phyloP scores from a whole-genome alignment of 352 stramenopile species.

The Globisporangium yorkense region DNA sequence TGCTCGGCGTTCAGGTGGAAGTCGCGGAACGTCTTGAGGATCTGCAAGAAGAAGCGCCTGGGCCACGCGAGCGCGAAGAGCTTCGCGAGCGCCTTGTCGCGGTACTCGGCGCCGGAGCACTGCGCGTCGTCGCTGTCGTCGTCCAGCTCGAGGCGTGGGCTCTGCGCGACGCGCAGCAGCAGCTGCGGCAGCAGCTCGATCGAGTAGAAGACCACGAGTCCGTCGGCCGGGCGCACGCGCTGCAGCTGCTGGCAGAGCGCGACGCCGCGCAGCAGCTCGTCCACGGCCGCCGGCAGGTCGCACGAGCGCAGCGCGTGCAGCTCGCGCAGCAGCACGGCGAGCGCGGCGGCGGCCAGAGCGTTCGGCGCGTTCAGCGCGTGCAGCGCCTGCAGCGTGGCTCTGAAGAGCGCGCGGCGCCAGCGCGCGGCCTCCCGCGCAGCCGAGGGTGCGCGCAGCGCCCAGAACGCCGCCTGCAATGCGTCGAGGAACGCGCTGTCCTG shows the following conservation, averaged over 20 bases:
- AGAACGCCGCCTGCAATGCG: conserved; percentile 32
- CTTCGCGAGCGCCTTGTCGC: conserved; percentile 22
- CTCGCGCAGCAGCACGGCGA: conserved; percentile 24
- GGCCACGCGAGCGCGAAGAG: conserved; percentile 31
- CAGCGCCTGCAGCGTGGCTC: conserved; percentile 19
- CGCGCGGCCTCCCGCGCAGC: conserved; percentile 16
- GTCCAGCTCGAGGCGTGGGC: conserved; percentile 17
- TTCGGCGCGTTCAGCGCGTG: conserved; percentile 22
- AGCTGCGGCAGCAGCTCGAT: conserved; percentile 42
- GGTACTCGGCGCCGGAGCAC: conserved; percentile 26
- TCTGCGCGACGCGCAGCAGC: conserved; percentile 26
- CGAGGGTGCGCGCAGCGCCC: conserved; percentile 18
- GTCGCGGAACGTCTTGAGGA: conserved; percentile 44
- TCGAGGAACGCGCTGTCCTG: conserved; percentile 22
- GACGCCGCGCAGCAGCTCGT: conserved; percentile 29
- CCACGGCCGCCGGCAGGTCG: conserved; percentile 23
- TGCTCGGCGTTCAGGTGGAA: conserved; percentile 24
- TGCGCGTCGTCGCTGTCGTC: conserved; percentile 13
- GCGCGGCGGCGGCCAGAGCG: conserved; percentile 14
- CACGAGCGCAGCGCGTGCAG: conserved; percentile 26
- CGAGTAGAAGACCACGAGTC: conserved; percentile 27
- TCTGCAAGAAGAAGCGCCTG: conserved; percentile 39
- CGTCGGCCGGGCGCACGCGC: conserved; percentile 12
- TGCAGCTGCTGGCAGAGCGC: conserved; percentile 21
- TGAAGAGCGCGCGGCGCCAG: conserved; percentile 19